These are phyloP conservation scores for Podospora didyma DNA, from an alignment of 495 filamentous ascomycete species.

Conservation along the genomic window DNA sequence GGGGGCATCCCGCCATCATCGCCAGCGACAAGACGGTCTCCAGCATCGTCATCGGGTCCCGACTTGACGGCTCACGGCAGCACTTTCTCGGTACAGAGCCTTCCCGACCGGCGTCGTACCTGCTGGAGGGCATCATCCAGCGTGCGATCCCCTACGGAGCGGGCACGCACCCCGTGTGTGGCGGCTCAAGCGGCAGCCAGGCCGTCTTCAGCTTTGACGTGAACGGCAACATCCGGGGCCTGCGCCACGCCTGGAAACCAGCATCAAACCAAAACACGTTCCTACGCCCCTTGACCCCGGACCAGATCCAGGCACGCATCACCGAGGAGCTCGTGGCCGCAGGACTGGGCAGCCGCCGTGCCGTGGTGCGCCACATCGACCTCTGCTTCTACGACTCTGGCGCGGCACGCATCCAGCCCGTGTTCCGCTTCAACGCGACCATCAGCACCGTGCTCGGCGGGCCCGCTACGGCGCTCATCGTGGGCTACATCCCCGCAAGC, in stretches of 20 bases:
- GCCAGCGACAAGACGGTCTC: not conserved
- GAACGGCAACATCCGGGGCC: not conserved
- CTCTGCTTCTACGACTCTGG: not conserved
- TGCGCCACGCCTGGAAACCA: not conserved
- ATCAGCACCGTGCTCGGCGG: not conserved
- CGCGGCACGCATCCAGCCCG: not conserved
- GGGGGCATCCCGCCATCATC: not conserved
- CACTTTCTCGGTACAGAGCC: not conserved
- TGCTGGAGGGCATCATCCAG: not conserved
- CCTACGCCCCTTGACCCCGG: not conserved
- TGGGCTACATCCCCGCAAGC: not conserved
- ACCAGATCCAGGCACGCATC: not conserved
- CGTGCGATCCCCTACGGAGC: not conserved
- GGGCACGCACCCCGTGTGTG: not conserved
- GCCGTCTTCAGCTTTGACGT: not conserved
- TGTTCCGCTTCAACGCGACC: not conserved
- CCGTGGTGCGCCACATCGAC: not conserved
- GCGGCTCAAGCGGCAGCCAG: not conserved
- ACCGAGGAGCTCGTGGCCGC: not conserved
- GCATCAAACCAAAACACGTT: not conserved
- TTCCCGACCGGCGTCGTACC: not conserved
- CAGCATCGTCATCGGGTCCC: not conserved
- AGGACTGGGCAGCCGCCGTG: not conserved
- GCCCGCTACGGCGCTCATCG: not conserved
- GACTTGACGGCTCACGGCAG: not conserved